Conservation (phyloP, 306 rosid species). For the Astragalus glycyphyllos region DNA sequence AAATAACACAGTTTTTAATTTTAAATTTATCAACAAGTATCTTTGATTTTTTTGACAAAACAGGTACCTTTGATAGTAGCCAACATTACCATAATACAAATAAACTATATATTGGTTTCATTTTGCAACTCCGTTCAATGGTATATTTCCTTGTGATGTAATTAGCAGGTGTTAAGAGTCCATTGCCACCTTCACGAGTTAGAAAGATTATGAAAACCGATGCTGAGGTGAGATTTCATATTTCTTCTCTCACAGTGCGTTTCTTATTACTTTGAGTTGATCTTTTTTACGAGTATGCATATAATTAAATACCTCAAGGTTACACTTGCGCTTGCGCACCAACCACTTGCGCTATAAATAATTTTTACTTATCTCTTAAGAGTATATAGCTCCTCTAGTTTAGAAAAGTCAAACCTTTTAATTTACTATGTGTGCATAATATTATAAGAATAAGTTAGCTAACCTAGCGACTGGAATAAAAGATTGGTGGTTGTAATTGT, state of each 20-base stretch:
- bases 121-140: background rate
- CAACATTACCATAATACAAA: background rate
- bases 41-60: background rate
- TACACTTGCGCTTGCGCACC: too few species aligned
- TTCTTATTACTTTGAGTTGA: background rate
- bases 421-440: too few species aligned
- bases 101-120: background rate
- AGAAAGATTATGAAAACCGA: constrained; percentile 48
- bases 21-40: background rate
- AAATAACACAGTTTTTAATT: background rate
- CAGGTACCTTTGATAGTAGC: background rate
- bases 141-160: background rate
- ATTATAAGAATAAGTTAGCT: too few species aligned
- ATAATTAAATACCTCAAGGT: too few species aligned
- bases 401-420: too few species aligned
- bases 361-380: too few species aligned
- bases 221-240: constrained; percentile 40
- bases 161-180: constrained; percentile 40
- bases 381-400: too few species aligned
- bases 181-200: constrained; percentile 44
- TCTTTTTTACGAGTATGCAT: too few species aligned
- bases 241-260: background rate
- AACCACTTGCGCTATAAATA: too few species aligned
- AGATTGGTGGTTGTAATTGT: too few species aligned
- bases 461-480: too few species aligned